phyloP scores from a whole-genome alignment of 805 yeast genomes.

The Barnettozyma populi region DNA sequence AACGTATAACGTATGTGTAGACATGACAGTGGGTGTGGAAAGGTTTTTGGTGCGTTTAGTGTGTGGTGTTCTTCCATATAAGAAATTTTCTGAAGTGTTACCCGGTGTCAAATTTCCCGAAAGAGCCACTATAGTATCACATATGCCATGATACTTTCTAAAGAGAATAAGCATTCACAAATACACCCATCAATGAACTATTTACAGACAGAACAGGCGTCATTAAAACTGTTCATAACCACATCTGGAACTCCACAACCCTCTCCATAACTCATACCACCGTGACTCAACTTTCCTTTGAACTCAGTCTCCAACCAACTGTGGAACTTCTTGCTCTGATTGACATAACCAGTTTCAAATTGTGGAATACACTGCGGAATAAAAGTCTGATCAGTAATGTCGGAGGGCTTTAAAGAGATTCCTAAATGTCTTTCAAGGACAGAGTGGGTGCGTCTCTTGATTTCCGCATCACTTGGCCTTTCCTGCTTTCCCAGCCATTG shows the following conservation, averaged over 20 bases:
- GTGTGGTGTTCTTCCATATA: too few species aligned
- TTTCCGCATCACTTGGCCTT: conserved; percentile 15
- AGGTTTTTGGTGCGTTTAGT: too few species aligned
- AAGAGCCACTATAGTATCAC: too few species aligned
- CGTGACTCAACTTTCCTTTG: conserved; percentile 43
- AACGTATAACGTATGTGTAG: conserved; percentile 6
- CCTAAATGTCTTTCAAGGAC: conserved; percentile 37
- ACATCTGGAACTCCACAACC: conserved; percentile 92
- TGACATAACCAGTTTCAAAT: conserved; percentile 64
- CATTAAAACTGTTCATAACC: conserved; percentile 55
- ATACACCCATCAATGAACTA: background rate
- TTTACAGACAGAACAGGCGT: conserved; percentile 33
- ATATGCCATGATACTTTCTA: too few species aligned
- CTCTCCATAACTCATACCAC: conserved; percentile 76
- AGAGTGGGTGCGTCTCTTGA: conserved; percentile 28
- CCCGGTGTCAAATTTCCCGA: too few species aligned
- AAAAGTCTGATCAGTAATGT: conserved; percentile 29
- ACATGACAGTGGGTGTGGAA: background rate
- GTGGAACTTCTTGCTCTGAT: conserved; percentile 33
- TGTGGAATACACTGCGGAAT: conserved; percentile 72
- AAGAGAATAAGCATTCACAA: background rate
- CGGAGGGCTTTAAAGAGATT: conserved; percentile 25
- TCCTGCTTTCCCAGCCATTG: conserved; percentile 2
- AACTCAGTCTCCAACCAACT: conserved; percentile 30
- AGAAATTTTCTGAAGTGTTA: too few species aligned